Evolutionary conservation across 129 eudicot genomes (phyloP), one percentile per base, ranked within the genome.

Genomic region (Lactuca saligna): DNA sequence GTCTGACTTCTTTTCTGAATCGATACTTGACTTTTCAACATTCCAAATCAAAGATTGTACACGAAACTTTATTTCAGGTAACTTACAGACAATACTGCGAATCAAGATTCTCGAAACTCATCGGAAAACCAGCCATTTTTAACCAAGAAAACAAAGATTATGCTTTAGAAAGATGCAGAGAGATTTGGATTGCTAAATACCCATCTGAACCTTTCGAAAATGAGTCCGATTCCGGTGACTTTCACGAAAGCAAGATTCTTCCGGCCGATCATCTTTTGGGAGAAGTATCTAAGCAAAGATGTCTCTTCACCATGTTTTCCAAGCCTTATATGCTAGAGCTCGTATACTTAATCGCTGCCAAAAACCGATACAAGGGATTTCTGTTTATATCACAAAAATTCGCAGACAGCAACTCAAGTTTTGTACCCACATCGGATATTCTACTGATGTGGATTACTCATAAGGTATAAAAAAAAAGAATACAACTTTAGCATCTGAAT

Each of bases 401-500:
- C 46, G 78, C 61, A 5, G 84, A 88, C 75, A 75, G 76, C 35
- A 69, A 72, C 66, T 60, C 80, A 57, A 48, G 65, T 55, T 81
- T 93, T 17, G 86, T 89, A 68, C 98, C 95, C 33, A 86, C 98
- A 74, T 71, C 80, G 55, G 98, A 93, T 83, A 79, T 93, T 69
- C 80, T 83, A 11, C 78, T 93, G 71, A 83, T 93, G 90, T 93
- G 95, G 96, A 70, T 93, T 54, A 85, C 97, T 39, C 98, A 93
- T 83, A 83, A 86, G 98, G 98, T 93, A 63, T 61, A 14, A 5
- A 7, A 33, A 66, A 50, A 4, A n/a, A n/a, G 13, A 13, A 3
- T 13, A 34, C 68, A 48, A 17, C 25, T 25, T 32, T 46, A 33
- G 59, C 17, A 7, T 57, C 17, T 39, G 54, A 42, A 20, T 12